Evolutionary conservation across 2,329 filamentous ascomycete genomes (phyloP).

Genomic region (Penicillium sp.): DNA sequence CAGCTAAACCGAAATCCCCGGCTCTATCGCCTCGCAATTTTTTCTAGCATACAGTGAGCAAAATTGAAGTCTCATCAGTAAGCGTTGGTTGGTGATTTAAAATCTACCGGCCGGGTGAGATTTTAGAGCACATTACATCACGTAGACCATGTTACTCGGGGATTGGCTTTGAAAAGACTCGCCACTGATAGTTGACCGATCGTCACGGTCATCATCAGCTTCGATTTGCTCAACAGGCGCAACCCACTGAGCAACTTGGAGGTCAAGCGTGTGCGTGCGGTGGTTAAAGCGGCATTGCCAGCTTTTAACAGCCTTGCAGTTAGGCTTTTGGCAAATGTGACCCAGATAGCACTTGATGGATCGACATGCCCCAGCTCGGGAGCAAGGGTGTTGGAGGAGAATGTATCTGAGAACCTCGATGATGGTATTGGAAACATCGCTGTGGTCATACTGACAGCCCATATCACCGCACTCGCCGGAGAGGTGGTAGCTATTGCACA

Average conservation of each 20-base stretch:
- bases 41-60: slow-evolving; percentile 12
- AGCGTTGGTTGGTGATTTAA: neutral
- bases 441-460: slow-evolving; percentile 50
- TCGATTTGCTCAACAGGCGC: slow-evolving; percentile 22
- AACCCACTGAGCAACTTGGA: slow-evolving; percentile 25
- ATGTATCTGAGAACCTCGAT: slow-evolving; percentile 47
- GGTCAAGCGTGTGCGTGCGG: slow-evolving; percentile 27
- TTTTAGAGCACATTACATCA: slow-evolving; percentile 3
- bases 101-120: neutral
- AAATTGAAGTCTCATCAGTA: slow-evolving; percentile 4
- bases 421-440: slow-evolving; percentile 40
- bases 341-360: slow-evolving; percentile 47
- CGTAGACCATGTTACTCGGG: neutral
- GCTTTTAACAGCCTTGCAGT: slow-evolving; percentile 32
- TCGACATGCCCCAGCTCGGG: slow-evolving; percentile 44
- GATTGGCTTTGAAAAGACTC: slow-evolving; percentile 14
- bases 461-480: slow-evolving; percentile 39
- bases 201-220: slow-evolving; percentile 5
- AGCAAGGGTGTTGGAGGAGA: slow-evolving; percentile 47
- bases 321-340: slow-evolving; percentile 42
- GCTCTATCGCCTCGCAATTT: neutral
- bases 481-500: slow-evolving; percentile 54
- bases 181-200: slow-evolving; percentile 17
- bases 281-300: slow-evolving; percentile 32
- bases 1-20: neutral